Evolutionary conservation across 164 flowering plant species (phyloP), one percentile per base, ranked within the genome.

Genomic region (Magnolia kwangsiensis): DNA sequence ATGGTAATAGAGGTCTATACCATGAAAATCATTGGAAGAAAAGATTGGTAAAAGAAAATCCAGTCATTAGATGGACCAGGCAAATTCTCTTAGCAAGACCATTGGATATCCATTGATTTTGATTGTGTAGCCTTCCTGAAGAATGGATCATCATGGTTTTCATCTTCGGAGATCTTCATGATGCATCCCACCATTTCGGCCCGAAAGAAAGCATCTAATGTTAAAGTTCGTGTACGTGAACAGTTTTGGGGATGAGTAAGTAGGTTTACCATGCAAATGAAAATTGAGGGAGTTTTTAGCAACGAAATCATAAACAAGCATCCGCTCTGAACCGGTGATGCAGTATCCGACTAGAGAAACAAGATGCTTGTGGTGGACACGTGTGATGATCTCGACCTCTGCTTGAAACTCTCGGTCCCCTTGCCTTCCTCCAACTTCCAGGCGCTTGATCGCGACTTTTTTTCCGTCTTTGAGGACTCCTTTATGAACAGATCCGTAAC

Each of bases 221-320:
- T 16, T 10, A 16, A 10, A 58, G 6, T 1, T 10, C 11, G 63
- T 19, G n/a, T 2, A 13, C 4, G 63, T 13, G 14, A 59, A 59
- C n/a, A 59, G 6, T 64, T 21, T n/a, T 64, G n/a, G 31, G 21
- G 19, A 4, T 37, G 7, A 59, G 14, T 37, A 13, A 2, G n/a
- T 66, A 20, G 31, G 50, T 64, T 63, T 64, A 77, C 79, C 79
- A 10, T 77, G 79, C 51, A 71, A 63, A 29, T 77, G 79, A 29
- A 49, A 77, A 19, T 71, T 51, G 9, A 77, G 63, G 21, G 74
- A 63, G 63, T 71, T 71, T n/a, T 71, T 77, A 19, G 79, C 74
- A 21, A 77, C 79, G 49, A 71, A 77, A 50, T 77, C 79, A 71
- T 77, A 77, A 64, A 77, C 74, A 63, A 77, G 79, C 69, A 77